Percentiles rank a stretch among this genome's conserved stretches.
Conservation (phyloP, 2,329 filamentous ascomycete species). For the Xylaria sp. region DNA sequence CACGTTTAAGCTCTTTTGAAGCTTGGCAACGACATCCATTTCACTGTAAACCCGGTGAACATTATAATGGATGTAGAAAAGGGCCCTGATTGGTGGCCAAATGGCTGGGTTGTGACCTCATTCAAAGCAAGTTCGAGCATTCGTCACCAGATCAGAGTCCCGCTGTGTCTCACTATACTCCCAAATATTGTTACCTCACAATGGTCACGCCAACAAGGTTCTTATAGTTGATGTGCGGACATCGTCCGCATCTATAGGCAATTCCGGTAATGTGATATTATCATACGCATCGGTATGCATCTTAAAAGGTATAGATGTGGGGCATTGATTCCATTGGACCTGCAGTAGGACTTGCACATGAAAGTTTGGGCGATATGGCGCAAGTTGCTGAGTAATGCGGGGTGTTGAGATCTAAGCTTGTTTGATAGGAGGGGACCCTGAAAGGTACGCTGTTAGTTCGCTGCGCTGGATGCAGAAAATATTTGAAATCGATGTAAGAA, state of each 20-base stretch:
- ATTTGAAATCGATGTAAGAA: constrained; percentile 35
- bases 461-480: background rate
- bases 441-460: background rate
- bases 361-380: constrained; percentile 16
- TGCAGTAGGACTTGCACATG: constrained; percentile 8
- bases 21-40: background rate
- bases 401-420: constrained; percentile 9
- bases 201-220: constrained; percentile 1
- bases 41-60: background rate
- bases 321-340: background rate
- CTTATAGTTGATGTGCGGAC: background rate
- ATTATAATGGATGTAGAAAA: background rate
- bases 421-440: constrained; percentile 16
- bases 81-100: background rate
- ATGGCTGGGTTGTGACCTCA: background rate
- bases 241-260: background rate
- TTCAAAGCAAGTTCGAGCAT: background rate
- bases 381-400: constrained; percentile 39
- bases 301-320: background rate
- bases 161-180: background rate
- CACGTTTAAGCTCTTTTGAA: background rate
- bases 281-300: background rate
- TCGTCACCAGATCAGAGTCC: background rate
- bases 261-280: background rate
- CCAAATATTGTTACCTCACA: background rate